Conservation (phyloP, 495 filamentous ascomycete species). For the Talaromyces liani region DNA sequence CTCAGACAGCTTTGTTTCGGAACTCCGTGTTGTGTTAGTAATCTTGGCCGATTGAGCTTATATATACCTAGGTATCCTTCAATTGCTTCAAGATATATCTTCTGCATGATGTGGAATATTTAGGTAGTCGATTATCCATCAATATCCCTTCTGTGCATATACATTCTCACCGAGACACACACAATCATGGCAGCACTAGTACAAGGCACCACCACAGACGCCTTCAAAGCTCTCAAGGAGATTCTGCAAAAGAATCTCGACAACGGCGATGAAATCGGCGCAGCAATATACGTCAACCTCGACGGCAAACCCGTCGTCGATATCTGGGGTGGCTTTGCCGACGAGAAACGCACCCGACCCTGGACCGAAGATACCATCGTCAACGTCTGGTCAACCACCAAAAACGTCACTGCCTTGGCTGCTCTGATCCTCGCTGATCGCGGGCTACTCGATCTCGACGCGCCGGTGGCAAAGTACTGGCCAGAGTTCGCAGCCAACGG, state of each 20-base stretch:
- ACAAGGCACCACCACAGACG: conserved; percentile 9
- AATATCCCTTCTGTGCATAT: no score
- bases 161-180: not conserved
- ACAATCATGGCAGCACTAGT: conserved; percentile 5
- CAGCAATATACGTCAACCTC: conserved; percentile 18
- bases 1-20: not conserved
- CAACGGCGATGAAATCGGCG: conserved; percentile 19
- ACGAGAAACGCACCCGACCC: conserved; percentile 12
- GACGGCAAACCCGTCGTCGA: conserved; percentile 22
- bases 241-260: conserved; percentile 14
- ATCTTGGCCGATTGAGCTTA: not conserved
- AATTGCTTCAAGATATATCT: not conserved
- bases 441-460: conserved; percentile 15
- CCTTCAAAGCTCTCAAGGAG: conserved; percentile 14
- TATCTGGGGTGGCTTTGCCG: conserved; percentile 20
- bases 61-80: not conserved
- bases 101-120: no score
- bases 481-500: conserved; percentile 22
- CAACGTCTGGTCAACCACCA: conserved; percentile 19
- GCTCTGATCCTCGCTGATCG: conserved; percentile 18
- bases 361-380: conserved; percentile 23
- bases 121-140: no score
- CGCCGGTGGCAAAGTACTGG: conserved; percentile 20
- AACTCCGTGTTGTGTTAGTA: not conserved
- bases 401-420: conserved; percentile 17